Evolutionary conservation across 371 early-diverging fungal genomes (phyloP), one percentile per base, ranked within the genome.

Genomic region (Mycotypha africana): DNA sequence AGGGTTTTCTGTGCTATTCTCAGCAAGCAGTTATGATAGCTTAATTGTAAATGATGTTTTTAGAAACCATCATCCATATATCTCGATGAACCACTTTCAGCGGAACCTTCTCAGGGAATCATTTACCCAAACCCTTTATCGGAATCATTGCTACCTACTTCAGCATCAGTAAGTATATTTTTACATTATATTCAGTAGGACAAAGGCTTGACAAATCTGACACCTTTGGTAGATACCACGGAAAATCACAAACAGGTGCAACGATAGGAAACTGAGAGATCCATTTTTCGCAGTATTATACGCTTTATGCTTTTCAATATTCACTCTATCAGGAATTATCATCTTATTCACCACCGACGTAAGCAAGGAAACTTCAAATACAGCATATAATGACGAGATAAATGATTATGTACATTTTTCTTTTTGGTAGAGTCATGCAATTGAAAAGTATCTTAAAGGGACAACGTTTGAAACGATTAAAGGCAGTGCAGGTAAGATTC

Each of bases 21-120:
- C n/a, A n/a, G n/a, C n/a, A n/a, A n/a, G n/a, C n/a, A n/a, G n/a
- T n/a, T n/a, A n/a, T n/a, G n/a, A n/a, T n/a, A n/a, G n/a, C n/a
- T n/a, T n/a, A n/a, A n/a, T n/a, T n/a, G n/a, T n/a, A n/a, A n/a
- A n/a, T n/a, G n/a, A n/a, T n/a, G n/a, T n/a, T n/a, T n/a, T n/a
- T 43, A 79, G 79, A 69, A 69, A 54, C 79, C 79, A 2, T 75
- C 79, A 7, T 66, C 75, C 17, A 79, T 79, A 37, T 80, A 80
- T 47, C 60, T 79, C 25, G 75, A 74, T 49, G 59, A 62, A 19
- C 71, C 70, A 15, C 69, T 2, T 49, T 53, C 38, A n/a, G n/a
- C n/a, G n/a, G n/a, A n/a, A n/a, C n/a, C n/a, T n/a, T n/a, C n/a
- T n/a, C n/a, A n/a, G n/a, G n/a, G n/a, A 25, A 40, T 6, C 47